A percentile compares a stretch with the other conserved stretches of the same genome.
Conservation (phyloP, 805 yeast species). For the Limtongia smithiae region DNA sequence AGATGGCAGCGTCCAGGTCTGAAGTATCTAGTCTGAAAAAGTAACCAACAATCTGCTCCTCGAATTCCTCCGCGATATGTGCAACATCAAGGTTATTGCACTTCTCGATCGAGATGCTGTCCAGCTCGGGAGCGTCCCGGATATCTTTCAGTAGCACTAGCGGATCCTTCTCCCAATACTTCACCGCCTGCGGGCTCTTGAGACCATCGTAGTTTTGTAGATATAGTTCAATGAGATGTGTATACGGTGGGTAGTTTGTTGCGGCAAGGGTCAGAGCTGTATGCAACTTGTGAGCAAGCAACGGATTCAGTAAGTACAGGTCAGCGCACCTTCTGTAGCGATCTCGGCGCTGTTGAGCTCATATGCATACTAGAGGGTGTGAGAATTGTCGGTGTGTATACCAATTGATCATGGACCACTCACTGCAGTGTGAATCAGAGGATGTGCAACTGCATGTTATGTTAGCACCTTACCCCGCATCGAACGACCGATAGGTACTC, state of each 20-base stretch:
- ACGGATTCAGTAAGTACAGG: no score
- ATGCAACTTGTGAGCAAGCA: no score
- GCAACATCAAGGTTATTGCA: slow-evolving; percentile 11
- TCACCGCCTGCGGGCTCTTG: slow-evolving; percentile 1
- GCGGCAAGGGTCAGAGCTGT: slow-evolving; percentile 33
- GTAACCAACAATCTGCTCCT: slow-evolving; percentile 22
- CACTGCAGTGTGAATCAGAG: slow-evolving; percentile 39
- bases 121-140: slow-evolving; percentile 27
- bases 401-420: no score
- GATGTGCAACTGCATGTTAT: slow-evolving; percentile 30
- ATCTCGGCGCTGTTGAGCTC: slow-evolving; percentile 37
- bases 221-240: slow-evolving; percentile 7
- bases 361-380: slow-evolving; percentile 33
- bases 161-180: slow-evolving; percentile 21
- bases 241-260: slow-evolving; percentile 20
- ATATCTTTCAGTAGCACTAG: slow-evolving; percentile 27
- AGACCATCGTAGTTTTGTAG: slow-evolving; percentile 5
- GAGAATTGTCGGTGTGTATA: slow-evolving; percentile 1
- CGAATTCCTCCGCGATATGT: slow-evolving; percentile 11
- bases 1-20: slow-evolving; percentile 21
- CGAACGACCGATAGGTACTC: background rate
- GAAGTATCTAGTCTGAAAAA: slow-evolving; percentile 23
- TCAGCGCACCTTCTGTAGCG: slow-evolving; percentile 36
- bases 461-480: no score
- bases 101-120: slow-evolving; percentile 7